Evolutionary conservation across 495 filamentous ascomycete species (phyloP), one percentile per base, ranked within the genome.

Genomic region (Neohortaea acidophila): DNA sequence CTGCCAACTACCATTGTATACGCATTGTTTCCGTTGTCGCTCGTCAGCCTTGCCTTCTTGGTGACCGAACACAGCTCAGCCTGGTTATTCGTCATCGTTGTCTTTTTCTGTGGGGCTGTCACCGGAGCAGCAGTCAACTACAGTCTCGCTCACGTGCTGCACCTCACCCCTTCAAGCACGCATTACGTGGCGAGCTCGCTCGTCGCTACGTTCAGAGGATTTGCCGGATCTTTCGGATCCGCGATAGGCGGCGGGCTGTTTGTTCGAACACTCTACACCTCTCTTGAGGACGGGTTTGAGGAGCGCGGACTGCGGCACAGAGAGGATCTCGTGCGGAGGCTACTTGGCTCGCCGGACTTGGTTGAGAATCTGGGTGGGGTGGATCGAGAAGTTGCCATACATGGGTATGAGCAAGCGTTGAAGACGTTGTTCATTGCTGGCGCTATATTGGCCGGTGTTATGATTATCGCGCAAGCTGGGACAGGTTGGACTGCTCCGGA

Each of bases 211-310:
- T 81, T 81, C 48, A 62, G 81, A 0, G 78, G 78, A 7, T 79
- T 84, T 41, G 78, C 79, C 1, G 80, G 77, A 2, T 73, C 67
- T 39, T 85, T 84, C 44, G 81, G 81, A 1, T 76, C 75, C 11
- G 74, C 79, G 0, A 77, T 83, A 14, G 81, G 81, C 5, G 81
- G 81, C 1, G 81, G 81, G 0, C 62, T 82, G 21, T 87, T 85
- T 51, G 59, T 64, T 8, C 67, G 81, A 2, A 59, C 69, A 5
- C 51, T 85, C 28, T 64, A 68, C n/a, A 49, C 35, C 1, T 54
- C 61, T 1, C 57, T 87, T 0, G 63, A 67, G 23, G 51, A 54
- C 0, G 75, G 77, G 0, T 82, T 84, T 45, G 50, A 50, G 3
- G 61, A 70, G 3, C 65, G 65, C 17, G 66, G 59, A 0, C 36